Evolutionary conservation across 1,284 basidiomycete genomes (phyloP), one percentile per base, ranked within the genome.

Genomic region (Leccinum solheimii): DNA sequence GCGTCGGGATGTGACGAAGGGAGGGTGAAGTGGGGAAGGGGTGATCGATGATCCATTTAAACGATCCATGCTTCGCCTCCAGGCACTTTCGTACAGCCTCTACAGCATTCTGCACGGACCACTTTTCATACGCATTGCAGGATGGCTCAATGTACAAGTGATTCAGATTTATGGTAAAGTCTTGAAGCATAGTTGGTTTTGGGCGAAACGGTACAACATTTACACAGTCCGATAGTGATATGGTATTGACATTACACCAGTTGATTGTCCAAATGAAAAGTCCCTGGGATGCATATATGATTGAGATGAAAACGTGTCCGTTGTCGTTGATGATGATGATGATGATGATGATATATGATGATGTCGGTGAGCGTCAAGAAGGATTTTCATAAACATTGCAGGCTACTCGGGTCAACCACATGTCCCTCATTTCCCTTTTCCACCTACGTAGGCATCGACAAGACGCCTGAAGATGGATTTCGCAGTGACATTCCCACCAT

Each of bases 401-500:
- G 56, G 57, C 64, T 19, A 73, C 72, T 40, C 53, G 66, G 14
- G 72, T 72, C 26, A 74, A 57, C 75, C 75, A 73, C 10, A 74
- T 59, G 19, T 73, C 72, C 55, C 68, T 74, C 64, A 61, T 75
- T 62, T 73, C 72, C 55, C 57, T 65, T 64, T 58, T 72, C 74
- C 72, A 73, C 57, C 65, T 66, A 43, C 65, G 67, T 34, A 72
- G 50, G 32, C 69, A 65, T n/a, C 57, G 57, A 50, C 75, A 73
- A 7, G 52, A 58, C 4, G 48, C 11, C 21, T 43, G 67, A 57
- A 52, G 56, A 51, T 56, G 56, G 14, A 56, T 27, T 21, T 64
- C 36, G 27, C 72, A 73, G 38, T 32, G 63, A 51, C 72, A 73
- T 60, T 74, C 69, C 74, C 74, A 73, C 74, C 74, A 76, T 3